These are phyloP conservation scores for Gossypium longicalyx DNA, from an alignment of 345 rosid genomes.

Conservation along the genomic window DNA sequence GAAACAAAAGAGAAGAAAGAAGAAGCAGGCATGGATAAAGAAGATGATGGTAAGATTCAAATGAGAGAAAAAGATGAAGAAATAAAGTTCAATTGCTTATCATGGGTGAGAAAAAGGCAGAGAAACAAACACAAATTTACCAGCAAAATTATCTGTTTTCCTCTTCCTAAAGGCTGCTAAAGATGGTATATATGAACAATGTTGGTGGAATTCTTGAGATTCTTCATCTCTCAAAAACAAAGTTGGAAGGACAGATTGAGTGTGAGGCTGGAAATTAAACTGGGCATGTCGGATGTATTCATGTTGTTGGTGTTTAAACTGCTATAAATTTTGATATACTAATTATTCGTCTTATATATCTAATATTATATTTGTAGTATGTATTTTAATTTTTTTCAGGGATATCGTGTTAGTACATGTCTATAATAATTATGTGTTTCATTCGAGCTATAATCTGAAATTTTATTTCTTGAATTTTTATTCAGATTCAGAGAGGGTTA, in stretches of 20 bases:
- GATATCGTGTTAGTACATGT: no score
- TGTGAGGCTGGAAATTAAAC: background rate
- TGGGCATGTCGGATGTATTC: no score
- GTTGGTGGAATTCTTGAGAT: background rate
- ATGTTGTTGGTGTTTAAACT: no score
- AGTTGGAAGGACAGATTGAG: background rate
- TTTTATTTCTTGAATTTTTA: no score
- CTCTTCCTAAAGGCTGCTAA: constrained; percentile 30
- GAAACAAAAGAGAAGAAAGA: constrained; percentile 11
- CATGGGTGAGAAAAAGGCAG: constrained; percentile 63
- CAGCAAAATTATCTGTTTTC: constrained; percentile 39
- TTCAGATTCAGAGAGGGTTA: no score
- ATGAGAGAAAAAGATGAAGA: constrained; percentile 13
- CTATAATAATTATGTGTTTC: no score
- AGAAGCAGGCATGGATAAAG: constrained; percentile 9
- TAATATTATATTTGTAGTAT: no score
- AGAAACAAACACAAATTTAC: constrained; percentile 42
- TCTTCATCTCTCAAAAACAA: background rate
- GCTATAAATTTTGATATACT: no score
- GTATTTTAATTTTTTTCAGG: no score
- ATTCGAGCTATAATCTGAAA: no score
- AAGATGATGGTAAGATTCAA: background rate
- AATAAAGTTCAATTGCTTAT: constrained; percentile 45
- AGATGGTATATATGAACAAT: background rate
- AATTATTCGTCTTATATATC: no score